These are phyloP conservation scores for Fusarium acutatum DNA, from an alignment of 2,329 filamentous ascomycete species.

Conservation along the genomic window DNA sequence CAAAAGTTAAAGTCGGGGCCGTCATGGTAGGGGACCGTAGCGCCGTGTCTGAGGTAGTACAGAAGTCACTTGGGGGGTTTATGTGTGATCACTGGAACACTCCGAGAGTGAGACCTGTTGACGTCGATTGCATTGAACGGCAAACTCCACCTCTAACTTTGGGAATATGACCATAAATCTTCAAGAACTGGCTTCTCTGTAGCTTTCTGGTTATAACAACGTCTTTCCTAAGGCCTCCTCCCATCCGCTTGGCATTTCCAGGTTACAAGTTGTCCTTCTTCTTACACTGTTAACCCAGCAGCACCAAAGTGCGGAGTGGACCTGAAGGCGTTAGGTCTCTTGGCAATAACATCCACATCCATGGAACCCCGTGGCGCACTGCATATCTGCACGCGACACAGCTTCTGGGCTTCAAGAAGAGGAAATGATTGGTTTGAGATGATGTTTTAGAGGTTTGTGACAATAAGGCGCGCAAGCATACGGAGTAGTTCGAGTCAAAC, in stretches of 20 bases:
- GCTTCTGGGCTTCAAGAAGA: background rate
- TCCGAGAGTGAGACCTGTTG: conserved; percentile 6
- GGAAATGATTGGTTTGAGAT: conserved; percentile 15
- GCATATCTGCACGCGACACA: conserved; percentile 34
- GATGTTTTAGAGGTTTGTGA: background rate
- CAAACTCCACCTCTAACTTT: background rate
- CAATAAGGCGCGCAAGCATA: conserved; percentile 5
- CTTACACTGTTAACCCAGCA: conserved; percentile 10
- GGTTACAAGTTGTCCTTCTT: background rate
- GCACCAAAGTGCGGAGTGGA: conserved; percentile 25
- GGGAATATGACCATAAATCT: background rate
- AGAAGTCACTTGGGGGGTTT: conserved; percentile 6
- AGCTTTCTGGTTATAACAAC: background rate
- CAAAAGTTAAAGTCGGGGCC: conserved; percentile 24
- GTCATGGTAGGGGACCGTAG: conserved; percentile 25
- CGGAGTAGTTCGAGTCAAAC: background rate
- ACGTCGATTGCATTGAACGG: background rate
- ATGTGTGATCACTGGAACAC: conserved; percentile 18
- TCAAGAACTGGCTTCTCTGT: background rate
- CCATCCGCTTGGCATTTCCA: background rate
- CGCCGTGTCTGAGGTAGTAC: conserved; percentile 8
- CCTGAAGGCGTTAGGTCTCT: conserved; percentile 6
- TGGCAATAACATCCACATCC: conserved; percentile 5
- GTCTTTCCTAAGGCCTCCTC: background rate
- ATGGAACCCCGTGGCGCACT: conserved; percentile 24